Base-by-base conservation (phyloP, 371 early-diverging fungal species). In the Umbelopsis sp. region DNA sequence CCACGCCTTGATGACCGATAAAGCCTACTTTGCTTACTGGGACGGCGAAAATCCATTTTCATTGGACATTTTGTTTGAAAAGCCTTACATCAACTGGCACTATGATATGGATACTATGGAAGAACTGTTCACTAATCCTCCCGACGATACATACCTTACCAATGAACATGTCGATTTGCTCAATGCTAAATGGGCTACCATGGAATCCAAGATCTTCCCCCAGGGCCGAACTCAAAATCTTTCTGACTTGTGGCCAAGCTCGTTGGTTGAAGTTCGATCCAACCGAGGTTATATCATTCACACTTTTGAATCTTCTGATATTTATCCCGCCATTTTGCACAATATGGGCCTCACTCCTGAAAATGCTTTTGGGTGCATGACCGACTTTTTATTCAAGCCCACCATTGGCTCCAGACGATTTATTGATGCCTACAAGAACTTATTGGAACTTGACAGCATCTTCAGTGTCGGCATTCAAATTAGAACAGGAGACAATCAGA, bases 21-120 rank as follows among this genome's bases (percentile, higher is more conserved):
- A 77, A 18, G 75, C 77, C 3, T 79, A 79, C 52, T 67, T 79
- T 32, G 68, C 77, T 25, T 70, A 79, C 37, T 79, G 80, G 80
- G 74, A 72, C 8, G 66, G 63, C 14, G 70, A 53, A 18, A 79
- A 79, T 37, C 80, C 80, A 2, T 69, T 76, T 38, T 75, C 75
- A 10, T 57, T 79, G 67, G 77, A 79, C 44, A 57, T 53, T 24
- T 44, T 79, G 46, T 79, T 76, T 53, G 80, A 75, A 51, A 67
- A 75, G 44, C 80, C 77, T 11, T 50, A 63, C 32, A 68, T 79
- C n/a, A 68, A 79, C 63, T 79, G 80, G 80, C 71, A 63, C 11
- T 73, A 72, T 35, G 71, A 79, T 3, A 75, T 72, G 9, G n/a
- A 51, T 6, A 68, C 68, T 22, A 68, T 76, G 57, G 50, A 57